These are phyloP conservation scores for Ashbya aceris DNA, from an alignment of 1,139 yeast species.

Conservation along the genomic window DNA sequence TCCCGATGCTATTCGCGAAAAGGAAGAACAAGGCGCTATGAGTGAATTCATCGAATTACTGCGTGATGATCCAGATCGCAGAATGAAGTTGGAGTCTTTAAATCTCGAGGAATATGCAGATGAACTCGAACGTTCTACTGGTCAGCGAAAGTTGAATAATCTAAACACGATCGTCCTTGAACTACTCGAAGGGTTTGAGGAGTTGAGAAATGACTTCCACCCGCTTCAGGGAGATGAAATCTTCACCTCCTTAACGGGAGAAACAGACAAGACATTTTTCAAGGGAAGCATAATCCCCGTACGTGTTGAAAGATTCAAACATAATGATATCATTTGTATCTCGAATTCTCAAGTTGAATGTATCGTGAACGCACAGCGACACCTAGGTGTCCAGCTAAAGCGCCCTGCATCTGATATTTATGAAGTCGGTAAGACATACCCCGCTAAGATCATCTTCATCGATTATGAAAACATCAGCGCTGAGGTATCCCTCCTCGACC, in stretches of 20 bases:
- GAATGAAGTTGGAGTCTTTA: constrained; percentile 62
- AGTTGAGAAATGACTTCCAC: constrained; percentile 66
- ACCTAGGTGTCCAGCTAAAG: constrained; percentile 46
- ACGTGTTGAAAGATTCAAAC: constrained; percentile 38
- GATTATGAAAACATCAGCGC: constrained; percentile 69
- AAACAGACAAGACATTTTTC: constrained; percentile 57
- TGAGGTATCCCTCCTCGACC: constrained; percentile 58
- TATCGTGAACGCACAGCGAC: constrained; percentile 52
- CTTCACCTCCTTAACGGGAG: constrained; percentile 87
- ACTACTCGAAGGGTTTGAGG: constrained; percentile 78
- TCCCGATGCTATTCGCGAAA: constrained; percentile 82
- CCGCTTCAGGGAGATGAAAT: constrained; percentile 60
- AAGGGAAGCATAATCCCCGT: constrained; percentile 76
- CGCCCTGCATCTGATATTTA: constrained; percentile 39
- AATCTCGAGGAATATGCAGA: constrained; percentile 91
- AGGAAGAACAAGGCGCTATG: constrained; percentile 46
- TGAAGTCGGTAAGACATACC: constrained; percentile 71
- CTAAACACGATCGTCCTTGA: constrained; percentile 71
- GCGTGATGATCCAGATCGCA: constrained; percentile 61
- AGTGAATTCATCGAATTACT: constrained; percentile 83
- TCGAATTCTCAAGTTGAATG: constrained; percentile 77
- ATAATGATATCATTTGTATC: constrained; percentile 42
- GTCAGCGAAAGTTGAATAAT: constrained; percentile 29
- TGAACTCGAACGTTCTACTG: constrained; percentile 60
- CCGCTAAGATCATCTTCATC: constrained; percentile 64